phyloP scores from a whole-genome alignment of 192 early-diverging fungal species.

The Backusella australiensis region DNA sequence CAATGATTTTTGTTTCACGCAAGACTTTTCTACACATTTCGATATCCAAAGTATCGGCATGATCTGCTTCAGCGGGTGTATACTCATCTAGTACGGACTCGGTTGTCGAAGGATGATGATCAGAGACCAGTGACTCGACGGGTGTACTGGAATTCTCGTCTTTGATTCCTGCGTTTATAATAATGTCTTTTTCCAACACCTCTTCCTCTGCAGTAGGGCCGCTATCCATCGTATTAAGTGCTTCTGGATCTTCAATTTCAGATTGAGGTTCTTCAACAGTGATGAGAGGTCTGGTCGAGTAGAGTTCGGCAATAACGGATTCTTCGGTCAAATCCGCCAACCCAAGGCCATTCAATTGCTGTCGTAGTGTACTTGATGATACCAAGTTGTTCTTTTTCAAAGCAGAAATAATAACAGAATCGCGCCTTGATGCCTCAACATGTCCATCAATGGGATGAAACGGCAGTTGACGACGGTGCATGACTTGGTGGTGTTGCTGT shows the following conservation, averaged over 20 bases:
- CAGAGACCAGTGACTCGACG: not conserved
- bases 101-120: not conserved
- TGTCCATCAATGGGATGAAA: not conserved
- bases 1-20: not conserved
- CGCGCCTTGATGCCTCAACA: not conserved
- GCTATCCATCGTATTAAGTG: not conserved
- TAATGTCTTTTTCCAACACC: not conserved
- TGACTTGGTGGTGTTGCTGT: not conserved
- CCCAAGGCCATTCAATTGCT: not conserved
- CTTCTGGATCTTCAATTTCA: not conserved
- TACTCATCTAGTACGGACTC: not conserved
- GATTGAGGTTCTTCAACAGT: not conserved
- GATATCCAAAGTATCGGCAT: not conserved
- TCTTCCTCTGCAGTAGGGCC: not conserved
- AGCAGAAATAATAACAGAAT: slow-evolving; percentile 16
- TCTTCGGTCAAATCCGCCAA: not conserved
- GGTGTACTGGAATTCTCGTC: not conserved
- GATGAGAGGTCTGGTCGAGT: not conserved
- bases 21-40: not conserved
- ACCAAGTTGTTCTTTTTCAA: slow-evolving; percentile 17
- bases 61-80: not conserved
- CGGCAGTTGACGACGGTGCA: not conserved
- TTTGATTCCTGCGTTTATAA: not conserved
- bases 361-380: slow-evolving; percentile 18
- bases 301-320: not conserved